Conservation (phyloP, 192 early-diverging fungal species). For the Phycomyces blakesleeanus region DNA sequence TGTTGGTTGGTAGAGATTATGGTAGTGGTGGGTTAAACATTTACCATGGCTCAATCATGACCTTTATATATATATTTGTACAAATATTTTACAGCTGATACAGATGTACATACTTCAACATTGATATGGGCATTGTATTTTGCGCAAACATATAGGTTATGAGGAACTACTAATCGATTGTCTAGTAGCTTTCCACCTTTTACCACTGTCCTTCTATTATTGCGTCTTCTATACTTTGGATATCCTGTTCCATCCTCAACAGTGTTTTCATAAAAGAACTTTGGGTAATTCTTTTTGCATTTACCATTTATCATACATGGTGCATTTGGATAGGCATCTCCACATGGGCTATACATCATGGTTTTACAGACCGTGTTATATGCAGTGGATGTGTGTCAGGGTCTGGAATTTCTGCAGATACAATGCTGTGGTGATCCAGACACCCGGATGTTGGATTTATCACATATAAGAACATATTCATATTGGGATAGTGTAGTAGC, state of each 20-base stretch:
- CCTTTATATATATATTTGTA: constrained; percentile 14
- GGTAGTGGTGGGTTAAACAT: too few relatives aligned
- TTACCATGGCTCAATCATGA: not conserved
- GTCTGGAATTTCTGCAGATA: constrained; percentile 16
- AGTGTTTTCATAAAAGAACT: not conserved
- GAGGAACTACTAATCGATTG: constrained; percentile 29
- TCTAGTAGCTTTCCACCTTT: constrained; percentile 4
- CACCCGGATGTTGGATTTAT: too few relatives aligned
- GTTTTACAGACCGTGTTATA: constrained; percentile 4
- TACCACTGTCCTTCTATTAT: not conserved
- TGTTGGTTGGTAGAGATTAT: not conserved
- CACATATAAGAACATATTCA: too few relatives aligned
- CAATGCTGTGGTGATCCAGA: too few relatives aligned
- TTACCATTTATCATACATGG: not conserved
- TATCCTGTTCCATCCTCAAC: constrained; percentile 11
- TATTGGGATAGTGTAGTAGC: too few relatives aligned
- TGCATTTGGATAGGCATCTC: not conserved
- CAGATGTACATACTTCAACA: constrained; percentile 21
- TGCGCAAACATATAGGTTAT: constrained; percentile 24
- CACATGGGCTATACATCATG: constrained; percentile 26
- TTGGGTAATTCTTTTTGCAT: constrained; percentile 21
- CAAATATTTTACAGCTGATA: not conserved
- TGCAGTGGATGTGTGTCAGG: not conserved
- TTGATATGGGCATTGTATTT: constrained; percentile 39
- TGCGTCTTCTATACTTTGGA: not conserved